Percentiles rank a stretch among this genome's conserved stretches.
phyloP scores from a whole-genome alignment of 805 yeast species.

The Candida qinlingensis region DNA sequence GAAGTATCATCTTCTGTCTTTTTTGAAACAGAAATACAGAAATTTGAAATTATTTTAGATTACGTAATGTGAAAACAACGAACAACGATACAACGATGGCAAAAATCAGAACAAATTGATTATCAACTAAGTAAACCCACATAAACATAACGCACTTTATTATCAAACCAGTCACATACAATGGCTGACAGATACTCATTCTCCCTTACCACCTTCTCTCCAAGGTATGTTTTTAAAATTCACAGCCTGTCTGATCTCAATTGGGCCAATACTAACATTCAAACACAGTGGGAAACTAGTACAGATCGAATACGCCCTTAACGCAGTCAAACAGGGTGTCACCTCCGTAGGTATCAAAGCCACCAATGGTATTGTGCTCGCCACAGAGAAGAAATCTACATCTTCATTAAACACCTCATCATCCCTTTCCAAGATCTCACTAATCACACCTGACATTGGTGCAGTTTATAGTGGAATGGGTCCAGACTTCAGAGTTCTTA shows the following conservation, averaged over 20 bases:
- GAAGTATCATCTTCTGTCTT: too few species aligned
- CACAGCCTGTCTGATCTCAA: background rate
- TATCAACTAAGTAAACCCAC: background rate
- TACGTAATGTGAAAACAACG: too few species aligned
- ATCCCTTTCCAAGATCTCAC: constrained; percentile 69
- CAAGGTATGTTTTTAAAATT: constrained; percentile 47
- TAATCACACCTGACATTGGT: constrained; percentile 91
- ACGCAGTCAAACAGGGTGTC: constrained; percentile 97
- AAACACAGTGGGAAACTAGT: constrained; percentile 81
- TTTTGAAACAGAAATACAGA: too few species aligned
- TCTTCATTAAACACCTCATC: constrained; percentile 74
- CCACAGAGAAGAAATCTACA: constrained; percentile 89
- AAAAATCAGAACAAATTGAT: constrained; percentile 2
- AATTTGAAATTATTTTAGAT: too few species aligned
- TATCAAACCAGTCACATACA: background rate
- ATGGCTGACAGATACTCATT: constrained; percentile 99
- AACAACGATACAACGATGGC: constrained; percentile 8
- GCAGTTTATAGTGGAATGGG: constrained; percentile 99
- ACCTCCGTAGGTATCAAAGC: constrained; percentile 93
- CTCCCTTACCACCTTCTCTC: constrained; percentile 95
- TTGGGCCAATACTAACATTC: constrained; percentile 9
- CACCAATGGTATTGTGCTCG: constrained; percentile 92
- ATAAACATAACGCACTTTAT: too few species aligned
- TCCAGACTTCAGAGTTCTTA: constrained; percentile 92
- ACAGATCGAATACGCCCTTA: constrained; percentile 95